Evolutionary conservation across 805 yeast species (phyloP).

Genomic region (Nakazawaea laoshanensis): DNA sequence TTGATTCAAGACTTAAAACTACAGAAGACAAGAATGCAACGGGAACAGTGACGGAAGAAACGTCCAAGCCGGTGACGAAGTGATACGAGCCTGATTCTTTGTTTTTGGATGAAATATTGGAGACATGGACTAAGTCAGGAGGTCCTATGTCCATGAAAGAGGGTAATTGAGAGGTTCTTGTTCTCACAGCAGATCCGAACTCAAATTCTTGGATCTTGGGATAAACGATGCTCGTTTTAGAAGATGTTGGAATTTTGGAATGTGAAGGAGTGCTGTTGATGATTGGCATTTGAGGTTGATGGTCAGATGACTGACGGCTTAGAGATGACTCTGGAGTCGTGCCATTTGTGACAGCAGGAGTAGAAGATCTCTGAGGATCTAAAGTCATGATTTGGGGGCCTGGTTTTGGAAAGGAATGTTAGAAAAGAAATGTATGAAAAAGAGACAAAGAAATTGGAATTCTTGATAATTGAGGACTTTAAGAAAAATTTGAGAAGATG

Average conservation of each 20-base stretch:
- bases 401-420: too few species aligned
- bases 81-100: slow-evolving; percentile 50
- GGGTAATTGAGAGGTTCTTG: slow-evolving; percentile 35
- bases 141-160: slow-evolving; percentile 57
- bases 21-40: slow-evolving; percentile 47
- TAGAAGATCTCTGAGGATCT: too few species aligned
- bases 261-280: slow-evolving; percentile 8
- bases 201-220: slow-evolving; percentile 36
- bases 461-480: too few species aligned
- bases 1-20: slow-evolving; percentile 28
- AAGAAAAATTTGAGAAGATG: too few species aligned
- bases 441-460: too few species aligned
- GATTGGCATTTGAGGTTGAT: slow-evolving; percentile 3
- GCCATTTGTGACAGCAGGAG: too few species aligned
- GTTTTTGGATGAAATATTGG: slow-evolving; percentile 30
- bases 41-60: slow-evolving; percentile 42
- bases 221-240: slow-evolving; percentile 10
- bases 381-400: too few species aligned
- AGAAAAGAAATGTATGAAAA: too few species aligned
- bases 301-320: too few species aligned
- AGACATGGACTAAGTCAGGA: slow-evolving; percentile 58
- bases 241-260: slow-evolving; percentile 8
- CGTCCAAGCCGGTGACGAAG: slow-evolving; percentile 44
- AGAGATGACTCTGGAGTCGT: too few species aligned
- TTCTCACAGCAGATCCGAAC: slow-evolving; percentile 42